A percentile compares a stretch with the other conserved stretches of the same genome.
Conservation (phyloP, 768 basidiomycete species). For the Chlorophyllum brunneum region DNA sequence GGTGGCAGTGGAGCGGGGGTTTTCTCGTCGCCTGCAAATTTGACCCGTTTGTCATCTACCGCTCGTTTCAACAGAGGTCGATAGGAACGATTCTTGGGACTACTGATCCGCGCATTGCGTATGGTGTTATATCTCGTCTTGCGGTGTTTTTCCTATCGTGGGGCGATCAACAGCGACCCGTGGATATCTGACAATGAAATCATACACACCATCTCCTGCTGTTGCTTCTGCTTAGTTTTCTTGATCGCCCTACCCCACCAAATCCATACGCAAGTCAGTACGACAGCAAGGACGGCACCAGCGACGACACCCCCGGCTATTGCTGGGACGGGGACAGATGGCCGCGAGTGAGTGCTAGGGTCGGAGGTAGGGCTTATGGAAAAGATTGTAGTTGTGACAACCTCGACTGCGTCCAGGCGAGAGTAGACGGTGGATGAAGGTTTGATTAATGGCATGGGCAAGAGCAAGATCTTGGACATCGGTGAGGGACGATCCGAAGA, state of each 20-base stretch:
- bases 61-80: slow-evolving; percentile 24
- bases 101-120: slow-evolving; percentile 31
- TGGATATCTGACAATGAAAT: neutral
- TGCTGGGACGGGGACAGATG: slow-evolving; percentile 39
- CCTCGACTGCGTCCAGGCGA: neutral
- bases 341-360: neutral
- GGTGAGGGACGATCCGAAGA: slow-evolving; percentile 1
- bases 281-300: slow-evolving; percentile 43
- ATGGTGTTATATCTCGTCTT: slow-evolving; percentile 37
- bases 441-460: slow-evolving; percentile 13
- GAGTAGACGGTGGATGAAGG: neutral
- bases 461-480: slow-evolving; percentile 7
- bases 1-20: neutral
- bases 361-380: neutral
- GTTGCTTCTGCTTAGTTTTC: slow-evolving; percentile 28
- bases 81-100: slow-evolving; percentile 22
- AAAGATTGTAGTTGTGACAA: slow-evolving; percentile 16
- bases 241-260: slow-evolving; percentile 43
- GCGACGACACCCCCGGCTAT: slow-evolving; percentile 48
- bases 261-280: slow-evolving; percentile 39
- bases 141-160: slow-evolving; percentile 21
- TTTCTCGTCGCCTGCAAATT: slow-evolving; percentile 28
- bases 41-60: slow-evolving; percentile 31
- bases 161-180: slow-evolving; percentile 2
- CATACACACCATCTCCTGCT: slow-evolving; percentile 21